These are phyloP conservation scores for Paramecium pentaurelia DNA, from an alignment of 73 alveolate genomes.

Conservation along the genomic window DNA sequence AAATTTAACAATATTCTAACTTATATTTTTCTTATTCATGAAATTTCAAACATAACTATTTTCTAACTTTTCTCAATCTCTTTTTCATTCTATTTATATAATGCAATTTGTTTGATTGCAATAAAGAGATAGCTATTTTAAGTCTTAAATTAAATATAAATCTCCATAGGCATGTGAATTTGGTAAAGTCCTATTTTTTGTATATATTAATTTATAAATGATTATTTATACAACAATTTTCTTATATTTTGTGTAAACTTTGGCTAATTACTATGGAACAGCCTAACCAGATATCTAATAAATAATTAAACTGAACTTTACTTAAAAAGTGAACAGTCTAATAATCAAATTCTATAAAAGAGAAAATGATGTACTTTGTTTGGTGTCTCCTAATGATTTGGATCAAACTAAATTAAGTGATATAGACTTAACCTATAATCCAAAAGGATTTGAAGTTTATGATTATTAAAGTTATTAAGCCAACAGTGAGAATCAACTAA, in stretches of 20 bases:
- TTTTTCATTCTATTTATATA: background rate
- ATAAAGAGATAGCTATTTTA: background rate
- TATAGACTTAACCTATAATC: background rate
- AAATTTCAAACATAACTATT: too few relatives aligned
- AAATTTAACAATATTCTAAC: too few relatives aligned
- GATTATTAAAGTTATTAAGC: background rate
- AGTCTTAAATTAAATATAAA: too few relatives aligned
- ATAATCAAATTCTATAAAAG: background rate
- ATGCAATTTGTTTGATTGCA: background rate
- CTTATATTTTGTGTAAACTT: background rate
- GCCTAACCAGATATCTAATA: background rate
- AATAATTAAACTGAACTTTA: background rate
- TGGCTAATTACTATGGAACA: background rate
- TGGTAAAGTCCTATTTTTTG: background rate
- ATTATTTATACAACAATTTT: background rate
- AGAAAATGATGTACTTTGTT: background rate
- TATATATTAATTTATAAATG: background rate
- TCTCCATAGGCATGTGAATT: background rate
- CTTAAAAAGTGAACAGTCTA: background rate
- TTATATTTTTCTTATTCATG: too few relatives aligned
- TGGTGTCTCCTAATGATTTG: background rate
- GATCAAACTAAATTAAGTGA: background rate
- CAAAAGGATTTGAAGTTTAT: background rate
- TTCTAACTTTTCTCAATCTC: background rate
- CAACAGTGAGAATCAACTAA: background rate